Conservation (phyloP, 495 filamentous ascomycete genomes). For the Xylaria intraflava region DNA sequence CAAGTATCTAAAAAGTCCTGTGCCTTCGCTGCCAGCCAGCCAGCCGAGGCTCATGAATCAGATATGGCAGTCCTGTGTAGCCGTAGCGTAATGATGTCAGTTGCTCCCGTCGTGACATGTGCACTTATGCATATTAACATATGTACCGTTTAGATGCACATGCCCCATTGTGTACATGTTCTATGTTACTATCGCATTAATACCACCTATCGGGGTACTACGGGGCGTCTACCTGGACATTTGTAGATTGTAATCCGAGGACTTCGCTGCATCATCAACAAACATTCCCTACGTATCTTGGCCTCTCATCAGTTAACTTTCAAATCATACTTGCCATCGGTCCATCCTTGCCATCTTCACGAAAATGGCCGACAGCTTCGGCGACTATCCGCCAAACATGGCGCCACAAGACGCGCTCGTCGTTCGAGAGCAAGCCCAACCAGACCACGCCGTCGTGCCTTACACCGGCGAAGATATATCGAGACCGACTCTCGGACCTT, state of each 20-base stretch:
- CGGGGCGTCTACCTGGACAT: no score
- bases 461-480: constrained; percentile 63
- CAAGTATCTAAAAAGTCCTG: neutral
- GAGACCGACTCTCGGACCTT: constrained; percentile 62
- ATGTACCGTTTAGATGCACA: no score
- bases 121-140: no score
- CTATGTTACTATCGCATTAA: no score
- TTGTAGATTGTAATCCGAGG: no score
- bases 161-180: no score
- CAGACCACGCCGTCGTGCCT: constrained; percentile 53
- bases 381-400: constrained; percentile 52
- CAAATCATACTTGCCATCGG: neutral
- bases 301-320: neutral
- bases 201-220: no score
- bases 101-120: no score
- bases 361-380: constrained; percentile 48
- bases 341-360: neutral
- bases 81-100: no score
- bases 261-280: neutral
- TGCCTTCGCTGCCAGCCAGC: neutral
- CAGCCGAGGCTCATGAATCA: no score
- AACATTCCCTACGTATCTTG: neutral
- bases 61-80: no score
- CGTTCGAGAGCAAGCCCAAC: constrained; percentile 41
- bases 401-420: constrained; percentile 49